Percentiles rank a stretch among this genome's conserved stretches.
These are phyloP conservation scores for Pseudogymnoascus sp. DNA, from an alignment of 2,329 filamentous ascomycete genomes.

Conservation along the genomic window DNA sequence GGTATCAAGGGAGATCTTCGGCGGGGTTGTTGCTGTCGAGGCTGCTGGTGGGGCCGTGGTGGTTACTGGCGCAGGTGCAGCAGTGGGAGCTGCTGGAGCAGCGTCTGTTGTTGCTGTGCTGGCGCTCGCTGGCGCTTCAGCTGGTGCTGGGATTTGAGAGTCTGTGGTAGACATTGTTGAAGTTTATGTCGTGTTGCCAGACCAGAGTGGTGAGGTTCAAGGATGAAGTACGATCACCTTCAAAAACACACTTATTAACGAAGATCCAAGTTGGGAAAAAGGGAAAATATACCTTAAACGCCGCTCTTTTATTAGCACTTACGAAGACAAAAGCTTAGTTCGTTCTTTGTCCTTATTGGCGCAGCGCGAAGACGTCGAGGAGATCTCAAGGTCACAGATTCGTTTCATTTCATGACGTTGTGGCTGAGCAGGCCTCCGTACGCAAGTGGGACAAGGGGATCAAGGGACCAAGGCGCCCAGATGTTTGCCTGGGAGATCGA, in stretches of 20 bases:
- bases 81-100: neutral
- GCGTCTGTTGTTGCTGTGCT: neutral
- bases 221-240: neutral
- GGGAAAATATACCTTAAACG: neutral
- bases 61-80: neutral
- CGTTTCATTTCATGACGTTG: slow-evolving; percentile 7
- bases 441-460: neutral
- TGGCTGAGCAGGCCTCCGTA: neutral
- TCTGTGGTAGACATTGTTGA: neutral
- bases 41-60: neutral
- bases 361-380: neutral
- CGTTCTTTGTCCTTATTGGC: slow-evolving; percentile 5
- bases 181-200: neutral
- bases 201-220: neutral
- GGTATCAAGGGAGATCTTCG: slow-evolving; percentile 2
- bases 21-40: neutral
- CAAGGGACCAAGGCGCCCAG: neutral
- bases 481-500: neutral
- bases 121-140: neutral
- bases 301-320: neutral
- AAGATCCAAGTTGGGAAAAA: neutral
- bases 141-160: neutral
- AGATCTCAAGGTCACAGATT: slow-evolving; percentile 9
- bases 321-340: neutral
- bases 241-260: neutral